These are phyloP conservation scores for Phytophthora tubulina DNA, from an alignment of 352 stramenopile genomes.

Conservation along the genomic window DNA sequence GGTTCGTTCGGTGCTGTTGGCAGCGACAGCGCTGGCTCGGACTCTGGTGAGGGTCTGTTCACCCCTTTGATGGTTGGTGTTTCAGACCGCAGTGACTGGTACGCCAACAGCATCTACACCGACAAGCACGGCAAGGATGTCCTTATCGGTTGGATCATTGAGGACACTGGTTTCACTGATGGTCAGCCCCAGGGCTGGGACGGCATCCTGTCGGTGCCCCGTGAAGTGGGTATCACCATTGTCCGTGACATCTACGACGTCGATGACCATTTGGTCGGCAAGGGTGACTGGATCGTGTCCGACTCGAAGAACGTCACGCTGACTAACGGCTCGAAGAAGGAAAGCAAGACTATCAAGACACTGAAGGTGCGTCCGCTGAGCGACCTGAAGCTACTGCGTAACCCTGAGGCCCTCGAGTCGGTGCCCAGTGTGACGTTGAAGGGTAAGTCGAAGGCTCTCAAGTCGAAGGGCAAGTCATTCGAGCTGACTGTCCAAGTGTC, in stretches of 20 bases:
- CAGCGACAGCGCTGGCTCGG: slow-evolving; percentile 26
- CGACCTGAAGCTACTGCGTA: slow-evolving; percentile 59
- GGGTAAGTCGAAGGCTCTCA: slow-evolving; percentile 44
- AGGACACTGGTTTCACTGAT: slow-evolving; percentile 59
- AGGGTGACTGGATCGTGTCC: slow-evolving; percentile 71
- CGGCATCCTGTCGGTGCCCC: slow-evolving; percentile 68
- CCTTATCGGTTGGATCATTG: slow-evolving; percentile 70
- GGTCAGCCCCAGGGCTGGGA: slow-evolving; percentile 76
- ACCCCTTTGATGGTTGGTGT: slow-evolving; percentile 69
- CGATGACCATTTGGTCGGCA: slow-evolving; percentile 54
- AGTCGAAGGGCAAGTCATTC: slow-evolving; percentile 61
- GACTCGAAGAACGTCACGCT: slow-evolving; percentile 44
- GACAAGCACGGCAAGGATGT: slow-evolving; percentile 68
- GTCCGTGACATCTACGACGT: slow-evolving; percentile 62
- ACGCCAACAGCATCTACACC: slow-evolving; percentile 75
- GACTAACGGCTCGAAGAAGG: slow-evolving; percentile 27
- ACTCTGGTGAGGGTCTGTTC: slow-evolving; percentile 51
- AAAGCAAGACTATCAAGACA: slow-evolving; percentile 77
- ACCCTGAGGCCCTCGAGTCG: slow-evolving; percentile 45
- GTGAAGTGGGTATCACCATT: slow-evolving; percentile 63
- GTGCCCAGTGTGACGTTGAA: slow-evolving; percentile 41
- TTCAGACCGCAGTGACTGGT: slow-evolving; percentile 75
- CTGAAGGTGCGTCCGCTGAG: slow-evolving; percentile 57
- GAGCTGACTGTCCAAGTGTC: slow-evolving; percentile 59
- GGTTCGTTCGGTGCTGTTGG: slow-evolving; percentile 44